Evolutionary conservation across 257 asterid species (phyloP).

Genomic region (Gentiana straminea): DNA sequence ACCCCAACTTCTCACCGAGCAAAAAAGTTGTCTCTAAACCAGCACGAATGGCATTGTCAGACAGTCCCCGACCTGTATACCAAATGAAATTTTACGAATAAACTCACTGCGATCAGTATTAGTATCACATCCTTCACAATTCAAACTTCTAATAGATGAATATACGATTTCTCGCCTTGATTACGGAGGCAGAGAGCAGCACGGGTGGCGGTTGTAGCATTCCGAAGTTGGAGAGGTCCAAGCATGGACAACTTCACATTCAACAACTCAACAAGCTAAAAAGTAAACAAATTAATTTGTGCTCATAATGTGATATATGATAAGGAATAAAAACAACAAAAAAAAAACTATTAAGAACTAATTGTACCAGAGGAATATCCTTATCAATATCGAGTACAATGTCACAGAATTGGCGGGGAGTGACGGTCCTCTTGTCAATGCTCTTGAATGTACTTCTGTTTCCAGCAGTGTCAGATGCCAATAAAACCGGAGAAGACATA

Average conservation of each 20-base stretch:
- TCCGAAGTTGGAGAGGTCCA: conserved; percentile 86
- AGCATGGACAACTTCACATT: conserved; percentile 62
- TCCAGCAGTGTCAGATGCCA: conserved; percentile 61
- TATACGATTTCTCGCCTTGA: conserved; percentile 46
- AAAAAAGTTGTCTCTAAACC: conserved; percentile 66
- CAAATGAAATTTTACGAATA: too few species aligned
- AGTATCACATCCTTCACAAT: background rate
- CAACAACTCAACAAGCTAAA: conserved; percentile 52
- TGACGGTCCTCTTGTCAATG: conserved; percentile 28
- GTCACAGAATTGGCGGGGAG: conserved; percentile 65
- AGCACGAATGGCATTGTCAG: conserved; percentile 53
- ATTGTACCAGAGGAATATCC: conserved; percentile 51
- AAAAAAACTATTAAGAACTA: background rate
- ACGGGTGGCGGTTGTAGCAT: conserved; percentile 83
- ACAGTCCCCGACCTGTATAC: conserved; percentile 56
- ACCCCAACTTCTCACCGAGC: conserved; percentile 61
- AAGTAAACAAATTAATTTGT: conserved; percentile 5
- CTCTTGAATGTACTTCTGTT: conserved; percentile 57
- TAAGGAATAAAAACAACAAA: background rate
- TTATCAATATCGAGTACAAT: conserved; percentile 46
- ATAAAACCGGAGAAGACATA: conserved; percentile 66
- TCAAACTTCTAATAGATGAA: background rate
- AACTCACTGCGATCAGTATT: too few species aligned
- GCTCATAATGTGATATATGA: background rate
- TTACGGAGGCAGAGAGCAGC: conserved; percentile 77